These are phyloP conservation scores for Anthracocystis setariae DNA, from an alignment of 1,284 basidiomycete species.

Conservation along the genomic window DNA sequence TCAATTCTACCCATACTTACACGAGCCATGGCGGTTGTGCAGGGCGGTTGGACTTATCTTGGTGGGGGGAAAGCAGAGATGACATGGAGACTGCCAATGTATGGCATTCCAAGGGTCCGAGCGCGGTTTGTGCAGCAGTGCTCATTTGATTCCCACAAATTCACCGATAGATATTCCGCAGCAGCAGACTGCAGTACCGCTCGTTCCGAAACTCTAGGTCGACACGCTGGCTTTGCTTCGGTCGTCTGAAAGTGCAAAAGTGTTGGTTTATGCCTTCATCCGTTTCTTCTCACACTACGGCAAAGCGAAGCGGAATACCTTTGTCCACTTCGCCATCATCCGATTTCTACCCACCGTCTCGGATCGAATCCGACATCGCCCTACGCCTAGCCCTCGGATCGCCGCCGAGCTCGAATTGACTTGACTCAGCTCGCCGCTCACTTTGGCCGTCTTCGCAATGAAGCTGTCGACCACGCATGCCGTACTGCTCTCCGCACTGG, in stretches of 20 bases:
- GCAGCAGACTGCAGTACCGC: not conserved
- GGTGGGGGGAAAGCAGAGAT: too few relatives aligned
- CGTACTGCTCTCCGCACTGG: conserved; percentile 21
- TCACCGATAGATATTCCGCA: not conserved
- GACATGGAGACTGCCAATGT: too few relatives aligned
- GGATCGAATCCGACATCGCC: not conserved
- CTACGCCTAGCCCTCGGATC: not conserved
- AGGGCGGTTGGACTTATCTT: not conserved
- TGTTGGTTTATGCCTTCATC: not conserved
- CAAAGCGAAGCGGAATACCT: not conserved
- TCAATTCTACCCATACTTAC: conserved; percentile 7
- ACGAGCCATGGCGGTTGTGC: conserved; percentile 15
- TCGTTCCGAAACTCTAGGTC: too few relatives aligned
- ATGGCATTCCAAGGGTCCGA: conserved; percentile 12
- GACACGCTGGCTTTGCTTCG: too few relatives aligned
- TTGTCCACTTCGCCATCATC: not conserved
- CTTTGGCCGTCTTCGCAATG: conserved; percentile 8
- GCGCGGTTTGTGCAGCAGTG: not conserved
- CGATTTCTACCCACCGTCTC: not conserved
- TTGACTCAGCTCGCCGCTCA: not conserved
- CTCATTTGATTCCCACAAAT: not conserved
- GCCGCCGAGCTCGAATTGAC: not conserved
- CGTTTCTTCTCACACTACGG: too few relatives aligned
- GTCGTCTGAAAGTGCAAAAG: not conserved
- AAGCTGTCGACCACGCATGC: conserved; percentile 15